Evolutionary conservation across 2,329 filamentous ascomycete species (phyloP), one percentile per base, ranked within the genome.

Genomic region (Capronia americana): DNA sequence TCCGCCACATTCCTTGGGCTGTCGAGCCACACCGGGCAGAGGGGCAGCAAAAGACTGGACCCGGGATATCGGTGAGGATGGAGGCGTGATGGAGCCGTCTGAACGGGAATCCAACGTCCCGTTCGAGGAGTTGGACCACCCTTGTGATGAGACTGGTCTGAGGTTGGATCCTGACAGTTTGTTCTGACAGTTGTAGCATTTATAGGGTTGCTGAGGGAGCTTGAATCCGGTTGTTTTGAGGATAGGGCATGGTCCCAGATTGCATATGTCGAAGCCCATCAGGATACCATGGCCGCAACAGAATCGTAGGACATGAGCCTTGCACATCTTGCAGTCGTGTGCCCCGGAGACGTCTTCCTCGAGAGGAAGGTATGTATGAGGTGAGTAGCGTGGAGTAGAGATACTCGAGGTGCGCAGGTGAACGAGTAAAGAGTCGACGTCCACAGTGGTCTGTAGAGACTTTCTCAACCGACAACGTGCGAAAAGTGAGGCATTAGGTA

Each of bases 111-210:
- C 70, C 59, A 69, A 61, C 51, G 65, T 70, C 58, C 68, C 69
- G 50, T 51, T 59, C 4, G 70, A 70, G n/a, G 70, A 70, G 38
- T 59, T 63, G 11, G 67, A 71, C 12, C 62, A 54, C 28, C 44
- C 61, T 48, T 63, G 64, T 20, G 70, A 46, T 26, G 69, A 63
- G 1, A 58, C 2, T 17, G 70, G 68, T 58, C 57, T 63, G 12
- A 63, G 34, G 10, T 63, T 68, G 24, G 57, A 59, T 30, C 59
- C 63, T 23, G 69, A 62, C 26, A 58, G 46, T 46, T 59, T 57
- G 24, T 66, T 68, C 57, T 73, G 69, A 62, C 71, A 73, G 41
- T 71, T 73, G 65, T 69, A 73, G 64, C 71, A 73, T 67, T 69
- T 70, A 57, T 69, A 70, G 11, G 71, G 71, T 59, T 73, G 71